Evolutionary conservation across 1,139 yeast species (phyloP).

Genomic region (Pichiaceae sp.): DNA sequence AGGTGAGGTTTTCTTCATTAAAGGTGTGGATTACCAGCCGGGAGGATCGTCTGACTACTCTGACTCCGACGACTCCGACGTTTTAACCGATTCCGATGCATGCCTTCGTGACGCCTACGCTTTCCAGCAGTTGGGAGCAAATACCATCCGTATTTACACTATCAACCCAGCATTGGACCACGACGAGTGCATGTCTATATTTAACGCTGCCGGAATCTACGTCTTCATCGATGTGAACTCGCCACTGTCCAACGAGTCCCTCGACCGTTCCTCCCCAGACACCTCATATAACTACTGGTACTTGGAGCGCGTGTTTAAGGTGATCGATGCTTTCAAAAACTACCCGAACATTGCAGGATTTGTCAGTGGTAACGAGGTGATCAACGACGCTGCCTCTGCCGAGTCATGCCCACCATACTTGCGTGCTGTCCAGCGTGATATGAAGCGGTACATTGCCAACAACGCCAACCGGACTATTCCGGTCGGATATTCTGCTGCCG

Average conservation of each 20-base stretch:
- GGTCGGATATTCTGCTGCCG: conserved; percentile 92
- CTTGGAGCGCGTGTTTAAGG: conserved; percentile 65
- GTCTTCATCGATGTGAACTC: conserved; percentile 81
- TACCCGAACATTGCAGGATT: conserved; percentile 87
- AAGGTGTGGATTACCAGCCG: conserved; percentile 78
- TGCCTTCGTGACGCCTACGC: conserved; percentile 79
- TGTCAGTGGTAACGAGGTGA: conserved; percentile 88
- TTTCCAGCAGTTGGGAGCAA: conserved; percentile 62
- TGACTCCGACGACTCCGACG: conserved; percentile 44
- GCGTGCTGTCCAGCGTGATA: conserved; percentile 88
- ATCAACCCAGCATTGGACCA: conserved; percentile 74
- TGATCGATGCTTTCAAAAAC: conserved; percentile 74
- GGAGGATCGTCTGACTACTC: conserved; percentile 71
- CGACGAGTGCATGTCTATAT: conserved; percentile 79
- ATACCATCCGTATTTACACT: conserved; percentile 67
- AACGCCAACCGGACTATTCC: conserved; percentile 71
- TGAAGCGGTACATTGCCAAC: conserved; percentile 67
- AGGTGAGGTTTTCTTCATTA: conserved; percentile 42
- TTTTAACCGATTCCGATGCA: conserved; percentile 58
- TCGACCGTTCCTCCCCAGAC: conserved; percentile 68
- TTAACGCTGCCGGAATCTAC: conserved; percentile 84
- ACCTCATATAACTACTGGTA: conserved; percentile 62
- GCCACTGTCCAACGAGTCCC: conserved; percentile 54
- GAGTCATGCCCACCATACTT: conserved; percentile 54
- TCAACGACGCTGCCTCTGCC: conserved; percentile 75